phyloP scores from a whole-genome alignment of 2,329 filamentous ascomycete genomes.

The Penicillium sp. region DNA sequence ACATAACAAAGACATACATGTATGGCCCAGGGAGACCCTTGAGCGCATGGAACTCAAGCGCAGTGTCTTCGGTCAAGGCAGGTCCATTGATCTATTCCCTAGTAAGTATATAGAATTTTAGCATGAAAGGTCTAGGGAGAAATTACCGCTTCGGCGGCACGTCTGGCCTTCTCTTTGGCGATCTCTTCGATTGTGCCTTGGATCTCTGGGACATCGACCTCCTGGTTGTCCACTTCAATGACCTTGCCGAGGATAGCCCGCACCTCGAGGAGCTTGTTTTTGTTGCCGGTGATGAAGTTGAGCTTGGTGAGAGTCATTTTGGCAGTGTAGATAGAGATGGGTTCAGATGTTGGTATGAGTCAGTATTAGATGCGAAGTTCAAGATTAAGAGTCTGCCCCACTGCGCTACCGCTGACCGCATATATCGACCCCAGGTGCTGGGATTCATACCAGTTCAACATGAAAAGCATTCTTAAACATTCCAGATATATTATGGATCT shows the following conservation, averaged over 20 bases:
- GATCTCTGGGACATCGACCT: conserved; percentile 75
- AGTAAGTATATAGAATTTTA: conserved; percentile 1
- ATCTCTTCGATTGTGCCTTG: conserved; percentile 91
- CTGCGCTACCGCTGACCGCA: neutral
- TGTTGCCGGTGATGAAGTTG: conserved; percentile 95
- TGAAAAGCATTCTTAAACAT: neutral
- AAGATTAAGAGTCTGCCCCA: neutral
- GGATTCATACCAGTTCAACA: neutral
- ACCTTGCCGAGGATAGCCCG: conserved; percentile 68
- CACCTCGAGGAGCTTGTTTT: conserved; percentile 86
- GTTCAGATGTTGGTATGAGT: neutral
- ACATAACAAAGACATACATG: conserved; percentile 56
- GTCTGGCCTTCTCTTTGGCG: conserved; percentile 73
- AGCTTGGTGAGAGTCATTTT: conserved; percentile 49
- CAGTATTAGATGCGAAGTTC: neutral
- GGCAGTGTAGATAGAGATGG: neutral
- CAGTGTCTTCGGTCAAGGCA: conserved; percentile 91
- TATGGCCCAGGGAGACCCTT: conserved; percentile 90
- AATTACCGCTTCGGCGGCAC: conserved; percentile 67
- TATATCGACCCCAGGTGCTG: neutral
- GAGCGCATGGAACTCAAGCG: conserved; percentile 82
- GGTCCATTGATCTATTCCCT: conserved; percentile 62
- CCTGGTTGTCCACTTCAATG: conserved; percentile 64
- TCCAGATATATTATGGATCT: neutral
- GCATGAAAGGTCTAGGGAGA: neutral